Conservation (phyloP, 371 early-diverging fungal genomes). For the Mucor circinelloides region DNA sequence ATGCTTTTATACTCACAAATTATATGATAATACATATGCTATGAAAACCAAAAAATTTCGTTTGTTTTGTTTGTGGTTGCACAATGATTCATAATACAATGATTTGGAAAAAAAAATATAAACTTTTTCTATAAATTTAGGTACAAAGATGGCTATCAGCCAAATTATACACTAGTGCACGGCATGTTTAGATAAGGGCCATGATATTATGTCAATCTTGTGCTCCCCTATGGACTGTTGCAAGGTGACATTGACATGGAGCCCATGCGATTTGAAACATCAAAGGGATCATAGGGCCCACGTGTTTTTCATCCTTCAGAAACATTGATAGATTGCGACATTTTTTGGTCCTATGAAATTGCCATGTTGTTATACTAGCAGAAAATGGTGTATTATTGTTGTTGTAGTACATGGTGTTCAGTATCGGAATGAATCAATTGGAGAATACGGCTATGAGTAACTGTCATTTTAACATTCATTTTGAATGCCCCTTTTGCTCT, state of each 20-base stretch:
- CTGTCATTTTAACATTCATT: not conserved
- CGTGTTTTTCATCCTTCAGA: constrained; percentile 3
- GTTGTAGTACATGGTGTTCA: not conserved
- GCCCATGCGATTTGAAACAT: not conserved
- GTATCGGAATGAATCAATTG: not conserved
- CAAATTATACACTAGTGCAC: not conserved
- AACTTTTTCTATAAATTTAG: not conserved
- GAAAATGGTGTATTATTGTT: not conserved
- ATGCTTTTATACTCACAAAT: not conserved
- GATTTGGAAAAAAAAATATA: not conserved
- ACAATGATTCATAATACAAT: constrained; percentile 2
- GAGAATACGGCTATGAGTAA: not conserved
- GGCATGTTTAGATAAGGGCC: not conserved
- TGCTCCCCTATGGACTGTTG: not conserved
- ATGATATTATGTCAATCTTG: not conserved
- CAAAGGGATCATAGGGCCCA: not conserved
- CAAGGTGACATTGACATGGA: not conserved
- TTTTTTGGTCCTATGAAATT: not conserved
- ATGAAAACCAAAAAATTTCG: not conserved
- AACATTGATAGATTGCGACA: constrained; percentile 1
- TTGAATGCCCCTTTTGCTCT: not conserved
- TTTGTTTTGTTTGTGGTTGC: not conserved
- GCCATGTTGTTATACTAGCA: not conserved
- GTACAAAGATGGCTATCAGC: not conserved
- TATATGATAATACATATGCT: not conserved